Conservation (phyloP, 352 stramenopile species). For the Phytophthora tubulina region DNA sequence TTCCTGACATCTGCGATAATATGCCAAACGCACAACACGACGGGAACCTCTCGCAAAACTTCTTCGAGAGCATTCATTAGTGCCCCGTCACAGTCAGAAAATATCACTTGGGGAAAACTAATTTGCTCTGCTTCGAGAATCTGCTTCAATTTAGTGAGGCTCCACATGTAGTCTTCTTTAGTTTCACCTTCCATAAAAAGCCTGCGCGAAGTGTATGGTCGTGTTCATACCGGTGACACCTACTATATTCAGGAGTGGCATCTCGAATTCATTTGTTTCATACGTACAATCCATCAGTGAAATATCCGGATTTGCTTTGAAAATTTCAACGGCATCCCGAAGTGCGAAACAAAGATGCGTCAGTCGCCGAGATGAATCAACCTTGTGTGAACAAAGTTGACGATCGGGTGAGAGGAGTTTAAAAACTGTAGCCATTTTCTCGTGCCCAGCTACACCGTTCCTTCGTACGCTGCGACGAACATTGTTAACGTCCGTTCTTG, state of each 20-base stretch:
- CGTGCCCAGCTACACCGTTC: no score
- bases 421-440: not conserved
- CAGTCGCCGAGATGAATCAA: not conserved
- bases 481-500: not conserved
- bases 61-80: not conserved
- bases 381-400: not conserved
- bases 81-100: not conserved
- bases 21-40: constrained; percentile 6
- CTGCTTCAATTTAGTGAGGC: not conserved
- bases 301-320: not conserved
- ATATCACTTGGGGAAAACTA: not conserved
- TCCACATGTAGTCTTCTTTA: not conserved
- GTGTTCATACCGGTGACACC: not conserved
- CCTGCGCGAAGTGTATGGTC: not conserved
- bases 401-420: not conserved
- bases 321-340: not conserved
- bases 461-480: not conserved
- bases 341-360: not conserved
- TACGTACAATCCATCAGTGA: not conserved
- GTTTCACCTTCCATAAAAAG: not conserved
- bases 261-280: not conserved
- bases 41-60: not conserved
- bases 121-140: not conserved
- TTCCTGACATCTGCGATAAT: not conserved
- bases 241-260: not conserved